Base-by-base conservation (phyloP, 352 stramenopile species). In the Globisporangium megalacanthum region DNA sequence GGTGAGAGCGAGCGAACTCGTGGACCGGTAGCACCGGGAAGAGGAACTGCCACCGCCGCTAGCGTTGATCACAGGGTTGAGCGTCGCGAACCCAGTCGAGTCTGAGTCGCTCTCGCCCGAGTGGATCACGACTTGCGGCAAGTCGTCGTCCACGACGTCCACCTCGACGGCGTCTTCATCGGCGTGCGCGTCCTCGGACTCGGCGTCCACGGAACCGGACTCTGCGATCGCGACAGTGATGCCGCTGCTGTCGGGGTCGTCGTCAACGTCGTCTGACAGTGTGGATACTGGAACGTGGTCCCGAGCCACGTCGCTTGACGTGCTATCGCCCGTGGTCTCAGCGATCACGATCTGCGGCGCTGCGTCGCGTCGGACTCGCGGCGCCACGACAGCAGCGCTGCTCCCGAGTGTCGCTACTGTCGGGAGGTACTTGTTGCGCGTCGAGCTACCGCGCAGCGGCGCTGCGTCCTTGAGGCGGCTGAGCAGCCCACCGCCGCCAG, bases 61-160 rank as follows among this genome's bases (percentile, higher is more conserved):
- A 35, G 11, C 20, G 46, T 59, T 69, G 54, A 91, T 78, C 7
- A 91, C 66, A 1, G 80, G 80, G 33, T 91, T 91, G 4, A 89
- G 65, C 17, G 71, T 89, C 42, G 73, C 78, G 44, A 86, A 91
- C 15, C 75, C 72, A 15, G 66, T 62, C 33, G 68, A 76, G 37
- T 84, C 71, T 33, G 75, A 73, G 41, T 90, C 78, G 20, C 70
- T 85, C 42, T 90, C 80, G 15, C 74, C 73, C 20, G 80, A 88
- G 54, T 91, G 80, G 49, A 91, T 91, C 37, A 91, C 70, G 4
- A 91, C 76, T 59, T 89, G 74, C 4, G 80, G 77, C 0, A 66
- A 61, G 1, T 58, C 66, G 39, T 58, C 66, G 37, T 70, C 50
- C 17, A 64, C 66, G 8, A 75, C 69, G 51, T 70, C 66, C 3